Evolutionary conservation across 1,284 basidiomycete species (phyloP).

Genomic region (Chondrostereum purpureum): DNA sequence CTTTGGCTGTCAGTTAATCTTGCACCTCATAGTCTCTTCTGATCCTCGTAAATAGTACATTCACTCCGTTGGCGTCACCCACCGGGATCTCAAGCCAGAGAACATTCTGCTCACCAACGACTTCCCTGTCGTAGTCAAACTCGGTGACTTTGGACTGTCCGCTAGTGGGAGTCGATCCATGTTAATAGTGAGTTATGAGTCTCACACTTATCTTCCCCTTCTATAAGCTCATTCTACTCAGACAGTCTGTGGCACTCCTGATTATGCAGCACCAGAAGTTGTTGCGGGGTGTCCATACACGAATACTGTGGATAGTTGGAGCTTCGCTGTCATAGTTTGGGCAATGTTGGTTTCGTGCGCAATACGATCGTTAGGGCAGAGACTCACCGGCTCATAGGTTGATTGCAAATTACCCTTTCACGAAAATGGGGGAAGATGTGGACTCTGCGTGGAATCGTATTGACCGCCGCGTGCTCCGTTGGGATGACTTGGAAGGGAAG

Average conservation of each 20-base stretch:
- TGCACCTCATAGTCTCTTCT: neutral
- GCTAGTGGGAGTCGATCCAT: constrained; percentile 71
- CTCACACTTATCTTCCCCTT: neutral
- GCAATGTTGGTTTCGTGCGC: constrained; percentile 56
- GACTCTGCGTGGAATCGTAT: constrained; percentile 55
- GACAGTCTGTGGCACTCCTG: constrained; percentile 85
- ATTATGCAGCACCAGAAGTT: constrained; percentile 83
- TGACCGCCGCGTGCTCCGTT: constrained; percentile 52
- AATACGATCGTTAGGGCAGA: constrained; percentile 9
- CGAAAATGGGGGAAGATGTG: constrained; percentile 51
- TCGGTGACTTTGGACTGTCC: constrained; percentile 91
- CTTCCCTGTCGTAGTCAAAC: constrained; percentile 62
- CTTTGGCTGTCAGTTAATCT: constrained; percentile 53
- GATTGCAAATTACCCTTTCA: constrained; percentile 64
- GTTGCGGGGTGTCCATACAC: constrained; percentile 82
- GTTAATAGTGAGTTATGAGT: constrained; percentile 54
- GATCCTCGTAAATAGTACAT: constrained; percentile 48
- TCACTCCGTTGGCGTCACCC: constrained; percentile 69
- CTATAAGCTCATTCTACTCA: constrained; percentile 22
- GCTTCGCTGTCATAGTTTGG: constrained; percentile 88
- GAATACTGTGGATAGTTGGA: constrained; percentile 87
- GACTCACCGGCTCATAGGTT: constrained; percentile 42
- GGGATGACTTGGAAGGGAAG: constrained; percentile 39
- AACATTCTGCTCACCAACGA: no score
- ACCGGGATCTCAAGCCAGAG: no score